Evolutionary conservation across 1,284 basidiomycete species (phyloP).

Genomic region (Rhodotorula sp.): DNA sequence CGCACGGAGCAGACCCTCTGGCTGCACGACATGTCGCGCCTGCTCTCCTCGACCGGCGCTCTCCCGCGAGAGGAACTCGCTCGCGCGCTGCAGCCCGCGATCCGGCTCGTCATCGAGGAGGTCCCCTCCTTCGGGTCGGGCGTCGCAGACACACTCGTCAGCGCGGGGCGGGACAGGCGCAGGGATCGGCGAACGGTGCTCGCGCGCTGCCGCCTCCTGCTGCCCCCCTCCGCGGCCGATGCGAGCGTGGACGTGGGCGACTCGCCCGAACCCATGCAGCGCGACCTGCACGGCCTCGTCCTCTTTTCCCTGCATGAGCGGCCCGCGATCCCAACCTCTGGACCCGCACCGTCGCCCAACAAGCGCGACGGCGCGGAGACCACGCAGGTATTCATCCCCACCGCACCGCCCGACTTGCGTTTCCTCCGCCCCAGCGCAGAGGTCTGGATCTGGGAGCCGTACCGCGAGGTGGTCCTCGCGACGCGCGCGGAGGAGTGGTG

Average conservation of each 20-base stretch:
- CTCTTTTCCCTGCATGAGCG: conserved; percentile 31
- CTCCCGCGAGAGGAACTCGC: not conserved
- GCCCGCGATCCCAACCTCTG: not conserved
- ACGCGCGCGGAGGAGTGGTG: too few species aligned
- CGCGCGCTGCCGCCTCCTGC: not conserved
- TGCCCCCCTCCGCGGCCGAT: not conserved
- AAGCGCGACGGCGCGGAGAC: not conserved
- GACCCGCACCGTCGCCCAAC: not conserved
- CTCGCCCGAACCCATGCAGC: not conserved
- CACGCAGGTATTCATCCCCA: conserved; percentile 7
- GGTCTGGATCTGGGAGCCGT: conserved; percentile 19
- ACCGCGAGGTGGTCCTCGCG: not conserved
- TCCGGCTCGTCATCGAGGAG: conserved; percentile 6
- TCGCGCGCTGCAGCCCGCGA: not conserved
- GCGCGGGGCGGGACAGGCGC: not conserved
- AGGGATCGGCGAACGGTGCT: not conserved
- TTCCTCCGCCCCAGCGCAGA: conserved; percentile 6
- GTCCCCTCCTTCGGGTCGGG: not conserved
- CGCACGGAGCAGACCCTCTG: conserved; percentile 29
- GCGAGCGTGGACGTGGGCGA: not conserved
- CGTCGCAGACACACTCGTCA: not conserved
- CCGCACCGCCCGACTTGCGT: conserved; percentile 18
- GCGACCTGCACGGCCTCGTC: conserved; percentile 26
- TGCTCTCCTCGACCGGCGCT: not conserved
- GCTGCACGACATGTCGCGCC: conserved; percentile 30